phyloP scores from a whole-genome alignment of 2,329 filamentous ascomycete species.

The Neobulgaria alba region DNA sequence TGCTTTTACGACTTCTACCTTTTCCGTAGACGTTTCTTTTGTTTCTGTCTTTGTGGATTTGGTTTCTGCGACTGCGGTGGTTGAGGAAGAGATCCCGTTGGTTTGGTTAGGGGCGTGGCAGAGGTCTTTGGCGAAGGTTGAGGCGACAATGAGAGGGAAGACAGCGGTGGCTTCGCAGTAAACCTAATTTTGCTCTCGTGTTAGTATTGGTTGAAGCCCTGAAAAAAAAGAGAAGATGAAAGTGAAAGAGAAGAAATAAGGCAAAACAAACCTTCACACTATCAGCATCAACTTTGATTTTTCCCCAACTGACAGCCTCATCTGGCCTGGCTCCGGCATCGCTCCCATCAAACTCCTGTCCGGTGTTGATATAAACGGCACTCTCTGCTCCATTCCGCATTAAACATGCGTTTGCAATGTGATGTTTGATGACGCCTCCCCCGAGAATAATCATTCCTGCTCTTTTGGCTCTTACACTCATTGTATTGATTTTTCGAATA shows the following conservation, averaged over 20 bases:
- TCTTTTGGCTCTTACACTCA: slow-evolving; percentile 77
- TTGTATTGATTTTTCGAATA: slow-evolving; percentile 85
- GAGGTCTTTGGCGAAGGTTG: slow-evolving; percentile 49
- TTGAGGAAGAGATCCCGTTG: too few species aligned
- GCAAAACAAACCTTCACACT: slow-evolving; percentile 67
- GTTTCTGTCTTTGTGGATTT: too few species aligned
- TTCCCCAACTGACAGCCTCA: slow-evolving; percentile 97
- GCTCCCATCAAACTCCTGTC: slow-evolving; percentile 93
- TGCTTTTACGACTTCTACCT: neutral
- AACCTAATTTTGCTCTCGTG: too few species aligned
- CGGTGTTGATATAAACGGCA: slow-evolving; percentile 96
- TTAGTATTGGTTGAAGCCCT: too few species aligned
- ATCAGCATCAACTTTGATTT: slow-evolving; percentile 84
- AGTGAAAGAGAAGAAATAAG: neutral
- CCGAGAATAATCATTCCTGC: slow-evolving; percentile 94
- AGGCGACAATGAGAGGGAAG: slow-evolving; percentile 59
- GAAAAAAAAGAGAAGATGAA: too few species aligned
- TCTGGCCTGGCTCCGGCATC: slow-evolving; percentile 92
- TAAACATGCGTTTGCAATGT: slow-evolving; percentile 93
- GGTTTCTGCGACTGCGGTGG: too few species aligned
- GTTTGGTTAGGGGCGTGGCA: neutral
- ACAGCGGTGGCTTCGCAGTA: slow-evolving; percentile 57
- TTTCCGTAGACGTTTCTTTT: neutral
- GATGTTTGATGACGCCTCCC: slow-evolving; percentile 93
- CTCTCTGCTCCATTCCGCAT: slow-evolving; percentile 98